phyloP scores from a whole-genome alignment of 371 early-diverging fungal species.

The Lichtheimia hyalospora region DNA sequence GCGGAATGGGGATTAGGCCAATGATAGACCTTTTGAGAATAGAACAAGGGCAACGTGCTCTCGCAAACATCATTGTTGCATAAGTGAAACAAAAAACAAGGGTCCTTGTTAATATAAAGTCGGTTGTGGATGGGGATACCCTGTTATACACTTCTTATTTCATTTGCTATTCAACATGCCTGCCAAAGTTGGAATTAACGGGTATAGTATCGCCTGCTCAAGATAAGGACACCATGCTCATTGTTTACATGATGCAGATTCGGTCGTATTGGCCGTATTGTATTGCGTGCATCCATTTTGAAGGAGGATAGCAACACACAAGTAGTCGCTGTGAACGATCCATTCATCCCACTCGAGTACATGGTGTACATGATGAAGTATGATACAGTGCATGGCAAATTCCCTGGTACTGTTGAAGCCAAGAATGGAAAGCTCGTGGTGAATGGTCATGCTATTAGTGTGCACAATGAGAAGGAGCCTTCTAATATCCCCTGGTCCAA shows the following conservation, averaged over 20 bases:
- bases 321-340: slow-evolving; percentile 98
- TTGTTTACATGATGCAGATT: slow-evolving; percentile 55
- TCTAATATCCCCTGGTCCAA: slow-evolving; percentile 91
- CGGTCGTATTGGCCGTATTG: slow-evolving; percentile 99
- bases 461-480: slow-evolving; percentile 78
- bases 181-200: slow-evolving; percentile 28
- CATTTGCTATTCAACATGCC: background rate
- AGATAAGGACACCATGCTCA: background rate
- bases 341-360: slow-evolving; percentile 95
- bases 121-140: background rate
- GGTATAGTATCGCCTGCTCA: slow-evolving; percentile 7
- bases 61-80: background rate
- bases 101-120: slow-evolving; percentile 2
- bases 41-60: too few species aligned
- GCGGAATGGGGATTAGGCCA: too few species aligned
- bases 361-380: slow-evolving; percentile 97
- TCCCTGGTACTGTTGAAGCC: slow-evolving; percentile 75
- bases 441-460: slow-evolving; percentile 79
- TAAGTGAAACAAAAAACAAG: background rate
- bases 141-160: background rate
- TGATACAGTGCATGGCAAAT: slow-evolving; percentile 97
- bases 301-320: slow-evolving; percentile 66
- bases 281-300: slow-evolving; percentile 86
- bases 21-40: too few species aligned
- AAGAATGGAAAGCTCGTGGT: slow-evolving; percentile 87